phyloP scores from a whole-genome alignment of 176 grass and related monocot species.

The Triticum turgidum region DNA sequence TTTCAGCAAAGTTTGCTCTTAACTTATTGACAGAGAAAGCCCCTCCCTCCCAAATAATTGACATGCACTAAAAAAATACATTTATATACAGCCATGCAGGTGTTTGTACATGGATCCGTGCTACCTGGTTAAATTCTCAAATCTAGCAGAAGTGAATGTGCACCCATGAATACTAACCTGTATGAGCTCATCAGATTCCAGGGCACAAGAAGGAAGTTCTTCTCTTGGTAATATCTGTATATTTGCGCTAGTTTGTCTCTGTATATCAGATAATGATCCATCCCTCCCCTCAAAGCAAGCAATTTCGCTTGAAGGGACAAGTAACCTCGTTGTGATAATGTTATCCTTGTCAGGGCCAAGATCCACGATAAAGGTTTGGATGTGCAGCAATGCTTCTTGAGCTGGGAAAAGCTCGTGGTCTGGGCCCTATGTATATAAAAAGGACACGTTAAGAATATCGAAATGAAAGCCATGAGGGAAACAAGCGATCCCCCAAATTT shows the following conservation, averaged over 20 bases:
- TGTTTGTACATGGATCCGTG: neutral
- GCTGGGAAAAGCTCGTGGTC: conserved; percentile 91
- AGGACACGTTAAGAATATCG: conserved; percentile 18
- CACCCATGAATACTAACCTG: conserved; percentile 62
- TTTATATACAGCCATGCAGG: neutral
- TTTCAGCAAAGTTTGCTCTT: neutral
- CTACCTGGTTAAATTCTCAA: conserved; percentile 10
- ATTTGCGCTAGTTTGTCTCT: conserved; percentile 76
- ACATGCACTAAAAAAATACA: neutral
- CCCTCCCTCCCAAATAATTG: conserved; percentile 2
- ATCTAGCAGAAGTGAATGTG: conserved; percentile 4
- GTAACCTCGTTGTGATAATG: conserved; percentile 89
- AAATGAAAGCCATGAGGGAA: neutral
- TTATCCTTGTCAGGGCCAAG: conserved; percentile 97
- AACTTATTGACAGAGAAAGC: neutral
- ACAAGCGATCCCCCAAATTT: conserved; percentile 11
- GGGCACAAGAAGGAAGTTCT: conserved; percentile 71
- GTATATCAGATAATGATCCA: conserved; percentile 83
- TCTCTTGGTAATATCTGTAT: conserved; percentile 95
- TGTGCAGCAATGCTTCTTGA: conserved; percentile 92
- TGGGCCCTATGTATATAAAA: conserved; percentile 60
- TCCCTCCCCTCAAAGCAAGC: conserved; percentile 76
- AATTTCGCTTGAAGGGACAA: conserved; percentile 88
- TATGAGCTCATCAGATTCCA: conserved; percentile 92
- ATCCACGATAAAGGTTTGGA: conserved; percentile 93